Base-by-base conservation (phyloP, 495 filamentous ascomycete genomes). In the Staphylotrichum longicolle region DNA sequence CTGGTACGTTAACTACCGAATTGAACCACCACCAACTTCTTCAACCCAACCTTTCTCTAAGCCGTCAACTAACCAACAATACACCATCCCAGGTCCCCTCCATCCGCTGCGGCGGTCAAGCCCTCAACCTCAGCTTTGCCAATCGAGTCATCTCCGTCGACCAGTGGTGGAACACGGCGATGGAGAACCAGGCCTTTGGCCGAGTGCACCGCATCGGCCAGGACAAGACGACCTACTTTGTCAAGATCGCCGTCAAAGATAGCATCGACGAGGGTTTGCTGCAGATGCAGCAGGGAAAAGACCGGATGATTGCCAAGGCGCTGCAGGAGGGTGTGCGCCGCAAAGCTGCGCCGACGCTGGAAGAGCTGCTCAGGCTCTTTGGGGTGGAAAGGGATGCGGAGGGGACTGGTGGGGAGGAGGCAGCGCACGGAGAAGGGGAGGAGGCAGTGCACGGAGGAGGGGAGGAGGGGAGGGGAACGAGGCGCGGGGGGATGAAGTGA, bases 121-220 rank as follows among this genome's bases (percentile, higher is more conserved):
- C 57, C 8, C 58, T 60, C 27, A 60, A 54, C 30, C 58, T 60
- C 3, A 37, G 9, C 14, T 15, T 32, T 9, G 49, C 58, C 39
- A 60, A 60, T 12, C 54, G 54, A n/a, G 54, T 59, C 35, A 50
- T 52, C 30, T 12, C 10, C 0, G 46, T 59, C 8, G 57, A 51
- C 45, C 57, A 51, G 33, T 59, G 48, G 57, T 59, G 57, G 57
- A 52, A 59, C 57, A 51, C 47, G 37, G 57, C 48, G 0, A 33
- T 51, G 15, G 48, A 51, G 27, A 9, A 7, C 14, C 57, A 59
- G 37, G 57, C 57, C 7, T 59, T 51, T 51, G 57, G 57, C 3
- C 57, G 57, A 0, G 48, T 59, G 35, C 57, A 59, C 47, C 57
- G 48, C 15, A 59, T 59, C 47, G 46, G 57, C 15, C 57, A 59